These are phyloP conservation scores for Kluyveromyces sp. DNA, from an alignment of 1,139 yeast genomes.

Conservation along the genomic window DNA sequence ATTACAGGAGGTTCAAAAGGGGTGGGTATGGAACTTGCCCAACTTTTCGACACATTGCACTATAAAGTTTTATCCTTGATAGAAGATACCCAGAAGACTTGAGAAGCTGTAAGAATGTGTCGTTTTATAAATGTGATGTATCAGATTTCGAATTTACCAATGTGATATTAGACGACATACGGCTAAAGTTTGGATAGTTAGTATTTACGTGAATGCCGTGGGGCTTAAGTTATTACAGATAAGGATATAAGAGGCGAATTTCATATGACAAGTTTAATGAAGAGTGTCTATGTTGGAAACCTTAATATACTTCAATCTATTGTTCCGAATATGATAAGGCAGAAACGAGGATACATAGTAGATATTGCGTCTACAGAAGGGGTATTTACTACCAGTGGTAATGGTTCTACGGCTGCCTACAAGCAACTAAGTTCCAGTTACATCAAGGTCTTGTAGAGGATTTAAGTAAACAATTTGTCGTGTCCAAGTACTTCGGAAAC, in stretches of 20 bases:
- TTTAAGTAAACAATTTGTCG: slow-evolving; percentile 35
- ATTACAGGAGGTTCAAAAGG: slow-evolving; percentile 82
- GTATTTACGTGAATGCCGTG: slow-evolving; percentile 40
- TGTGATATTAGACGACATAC: background rate
- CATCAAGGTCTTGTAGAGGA: slow-evolving; percentile 79
- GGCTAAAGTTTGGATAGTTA: background rate
- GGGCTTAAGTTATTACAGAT: slow-evolving; percentile 54
- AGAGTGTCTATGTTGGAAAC: background rate
- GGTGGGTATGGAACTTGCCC: slow-evolving; percentile 59
- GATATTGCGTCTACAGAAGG: slow-evolving; percentile 82
- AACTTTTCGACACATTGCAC: slow-evolving; percentile 35
- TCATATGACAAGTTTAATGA: background rate
- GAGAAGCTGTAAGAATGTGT: background rate
- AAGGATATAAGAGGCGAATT: slow-evolving; percentile 49
- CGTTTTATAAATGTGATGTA: background rate
- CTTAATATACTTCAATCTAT: slow-evolving; percentile 49
- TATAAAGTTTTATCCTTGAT: slow-evolving; percentile 59
- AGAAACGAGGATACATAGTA: slow-evolving; percentile 64
- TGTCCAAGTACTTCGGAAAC: background rate
- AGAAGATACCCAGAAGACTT: background rate
- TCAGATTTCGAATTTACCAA: background rate
- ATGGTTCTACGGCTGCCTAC: slow-evolving; percentile 82
- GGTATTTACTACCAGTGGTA: slow-evolving; percentile 71
- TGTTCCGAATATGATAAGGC: slow-evolving; percentile 61
- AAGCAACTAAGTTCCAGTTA: slow-evolving; percentile 74